Evolutionary conservation across 352 stramenopile genomes (phyloP), one percentile per base, ranked within the genome.

Genomic region (Globisporangium yorkense): DNA sequence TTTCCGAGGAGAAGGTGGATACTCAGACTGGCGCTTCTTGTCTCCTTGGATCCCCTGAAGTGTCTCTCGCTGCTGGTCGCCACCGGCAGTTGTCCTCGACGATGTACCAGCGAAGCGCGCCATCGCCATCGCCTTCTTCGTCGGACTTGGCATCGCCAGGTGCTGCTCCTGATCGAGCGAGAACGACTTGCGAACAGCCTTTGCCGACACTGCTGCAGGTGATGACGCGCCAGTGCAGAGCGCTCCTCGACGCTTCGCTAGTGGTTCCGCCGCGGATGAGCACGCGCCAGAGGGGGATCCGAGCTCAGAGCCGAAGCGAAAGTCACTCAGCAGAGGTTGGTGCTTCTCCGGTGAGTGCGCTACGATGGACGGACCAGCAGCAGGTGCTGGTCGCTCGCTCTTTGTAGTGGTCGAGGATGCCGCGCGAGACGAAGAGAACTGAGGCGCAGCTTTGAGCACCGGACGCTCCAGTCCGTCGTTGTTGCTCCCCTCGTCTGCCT

Each of bases 41-140:
- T 78, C 74, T 61, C 78, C 71, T 20, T 70, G 58, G 63, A 85
- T 79, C 8, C 75, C 70, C 16, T 84, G 57, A 1, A 84, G 71
- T 60, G 65, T 55, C 57, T 67, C 48, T 31, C 39, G 44, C 37
- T 61, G 18, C 44, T 61, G 21, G 18, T 62, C 20, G 50, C 16
- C 51, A 3, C 5, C 12, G 27, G 50, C 50, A 0, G 53, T 39
- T 1, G n/a, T 53, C 37, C 21, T n/a, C 27, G 40, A 47, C 2
- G 45, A 59, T 12, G 46, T 37, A n/a, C 21, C 45, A 2, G 40
- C 9, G 12, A 20, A 40, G 7, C 51, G 51, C n/a, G 44, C 33
- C 6, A 35, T 31, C 13, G 24, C 16, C 39, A 46, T 53, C 54
- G 24, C 40, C 29, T 58, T 61, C 54, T 60, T 66, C 31, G 54